These are phyloP conservation scores for Pulveroboletus ravenelii DNA, from an alignment of 768 basidiomycete species.

Conservation along the genomic window DNA sequence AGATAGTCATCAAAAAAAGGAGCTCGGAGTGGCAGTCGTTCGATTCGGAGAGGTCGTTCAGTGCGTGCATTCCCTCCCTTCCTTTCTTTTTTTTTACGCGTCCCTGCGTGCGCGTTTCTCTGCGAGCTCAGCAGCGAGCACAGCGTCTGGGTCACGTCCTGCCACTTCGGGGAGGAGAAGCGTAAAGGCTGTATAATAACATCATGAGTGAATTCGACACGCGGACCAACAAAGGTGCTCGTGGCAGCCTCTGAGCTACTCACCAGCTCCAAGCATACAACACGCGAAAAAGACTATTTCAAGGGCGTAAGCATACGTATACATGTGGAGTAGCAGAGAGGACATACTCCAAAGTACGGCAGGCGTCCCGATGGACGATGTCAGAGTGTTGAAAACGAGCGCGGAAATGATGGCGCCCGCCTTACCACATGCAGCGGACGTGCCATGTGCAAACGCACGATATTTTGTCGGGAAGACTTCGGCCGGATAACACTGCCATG, in stretches of 20 bases:
- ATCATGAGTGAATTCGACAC: neutral
- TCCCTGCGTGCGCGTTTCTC: conserved; percentile 8
- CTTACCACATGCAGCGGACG: conserved; percentile 72
- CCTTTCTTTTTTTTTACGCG: neutral
- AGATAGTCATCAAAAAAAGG: neutral
- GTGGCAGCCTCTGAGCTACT: conserved; percentile 3
- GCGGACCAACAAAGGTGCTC: neutral
- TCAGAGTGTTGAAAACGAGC: conserved; percentile 65
- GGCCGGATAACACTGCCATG: conserved; percentile 57
- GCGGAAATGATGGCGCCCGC: conserved; percentile 73
- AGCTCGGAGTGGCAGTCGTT: no score
- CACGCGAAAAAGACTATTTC: conserved; percentile 62
- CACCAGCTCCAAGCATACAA: conserved; percentile 52
- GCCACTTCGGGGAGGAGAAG: conserved; percentile 49
- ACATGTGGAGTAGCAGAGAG: conserved; percentile 10
- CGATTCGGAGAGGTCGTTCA: no score
- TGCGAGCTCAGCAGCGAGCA: conserved; percentile 38
- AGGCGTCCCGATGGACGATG: conserved; percentile 57
- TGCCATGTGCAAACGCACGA: conserved; percentile 68
- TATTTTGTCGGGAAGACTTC: conserved; percentile 79
- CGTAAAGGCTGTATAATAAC: conserved; percentile 29
- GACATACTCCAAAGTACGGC: conserved; percentile 67
- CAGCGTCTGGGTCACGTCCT: conserved; percentile 46
- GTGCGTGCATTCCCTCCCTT: no score
- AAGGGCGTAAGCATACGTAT: neutral